Evolutionary conservation across 2,329 filamentous ascomycete species (phyloP).

Genomic region (Emydomyces testavorans): DNA sequence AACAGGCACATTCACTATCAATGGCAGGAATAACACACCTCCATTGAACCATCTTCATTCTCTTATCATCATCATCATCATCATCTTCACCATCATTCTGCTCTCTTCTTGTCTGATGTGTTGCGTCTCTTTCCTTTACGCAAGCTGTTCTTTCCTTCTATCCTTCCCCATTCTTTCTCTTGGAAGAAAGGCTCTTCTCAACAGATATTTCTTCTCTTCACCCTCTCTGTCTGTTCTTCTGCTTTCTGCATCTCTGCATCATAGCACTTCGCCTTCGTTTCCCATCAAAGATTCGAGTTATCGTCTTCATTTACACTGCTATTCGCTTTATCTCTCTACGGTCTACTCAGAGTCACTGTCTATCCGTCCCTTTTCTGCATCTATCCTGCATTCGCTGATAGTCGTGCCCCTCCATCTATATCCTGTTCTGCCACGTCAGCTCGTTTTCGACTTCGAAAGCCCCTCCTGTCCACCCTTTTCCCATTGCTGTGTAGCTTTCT

Average conservation of each 20-base stretch:
- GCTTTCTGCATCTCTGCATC: conserved; percentile 8
- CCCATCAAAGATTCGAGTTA: conserved; percentile 9
- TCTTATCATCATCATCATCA: background rate
- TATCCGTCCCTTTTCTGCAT: conserved; percentile 5
- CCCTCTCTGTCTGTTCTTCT: conserved; percentile 16
- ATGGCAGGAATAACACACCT: conserved; percentile 1
- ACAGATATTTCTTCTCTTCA: background rate
- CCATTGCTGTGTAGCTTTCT: conserved; percentile 8
- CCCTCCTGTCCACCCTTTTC: conserved; percentile 43
- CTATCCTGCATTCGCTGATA: conserved; percentile 10
- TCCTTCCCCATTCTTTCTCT: background rate
- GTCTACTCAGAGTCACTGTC: background rate
- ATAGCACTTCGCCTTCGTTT: conserved; percentile 16
- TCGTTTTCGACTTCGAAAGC: conserved; percentile 24
- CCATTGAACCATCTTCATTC: background rate
- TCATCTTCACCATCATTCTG: background rate
- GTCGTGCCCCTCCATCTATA: conserved; percentile 7
- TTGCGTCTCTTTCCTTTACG: background rate
- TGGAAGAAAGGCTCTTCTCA: background rate
- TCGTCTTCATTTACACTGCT: conserved; percentile 10
- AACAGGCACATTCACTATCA: background rate
- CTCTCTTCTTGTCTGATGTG: background rate
- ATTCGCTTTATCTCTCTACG: conserved; percentile 11
- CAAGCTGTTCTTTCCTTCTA: background rate
- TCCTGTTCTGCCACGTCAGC: conserved; percentile 17